These are phyloP conservation scores for Halenospora varia DNA, from an alignment of 495 filamentous ascomycete species.

Conservation along the genomic window DNA sequence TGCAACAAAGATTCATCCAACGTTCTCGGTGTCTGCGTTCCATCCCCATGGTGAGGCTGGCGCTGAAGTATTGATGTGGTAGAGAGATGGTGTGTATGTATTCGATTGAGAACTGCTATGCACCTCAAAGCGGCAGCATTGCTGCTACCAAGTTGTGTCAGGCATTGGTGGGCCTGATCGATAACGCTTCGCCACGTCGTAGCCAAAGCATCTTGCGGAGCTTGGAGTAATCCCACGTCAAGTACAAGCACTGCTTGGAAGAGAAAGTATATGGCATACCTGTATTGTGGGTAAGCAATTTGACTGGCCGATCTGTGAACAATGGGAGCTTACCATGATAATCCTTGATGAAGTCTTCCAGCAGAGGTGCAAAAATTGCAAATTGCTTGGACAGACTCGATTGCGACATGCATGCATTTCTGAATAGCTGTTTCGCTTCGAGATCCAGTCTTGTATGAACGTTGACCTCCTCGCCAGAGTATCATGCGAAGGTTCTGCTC, in stretches of 20 bases:
- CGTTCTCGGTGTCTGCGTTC: neutral
- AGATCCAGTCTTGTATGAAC: constrained; percentile 10
- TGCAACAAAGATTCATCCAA: neutral
- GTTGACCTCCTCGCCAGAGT: constrained; percentile 18
- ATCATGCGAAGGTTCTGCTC: constrained; percentile 33
- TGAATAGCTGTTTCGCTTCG: constrained; percentile 12
- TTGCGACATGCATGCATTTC: constrained; percentile 27
- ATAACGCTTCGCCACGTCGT: neutral
- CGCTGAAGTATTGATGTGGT: neutral
- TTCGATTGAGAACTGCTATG: constrained; percentile 17
- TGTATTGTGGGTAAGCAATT: too few species aligned
- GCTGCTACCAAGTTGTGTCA: constrained; percentile 7
- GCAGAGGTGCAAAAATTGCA: constrained; percentile 22
- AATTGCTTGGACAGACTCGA: constrained; percentile 25
- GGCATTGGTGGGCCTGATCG: neutral
- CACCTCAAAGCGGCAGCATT: constrained; percentile 16
- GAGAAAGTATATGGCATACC: constrained; percentile 35
- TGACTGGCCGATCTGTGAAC: too few species aligned
- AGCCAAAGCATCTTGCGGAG: constrained; percentile 1
- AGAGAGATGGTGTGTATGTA: constrained; percentile 4
- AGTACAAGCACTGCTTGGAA: constrained; percentile 34
- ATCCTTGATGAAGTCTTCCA: constrained; percentile 18
- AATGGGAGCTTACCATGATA: too few species aligned
- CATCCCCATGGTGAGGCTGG: neutral
- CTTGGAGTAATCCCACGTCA: constrained; percentile 18